Percentiles rank a stretch among this genome's conserved stretches.
Conservation (phyloP, 495 filamentous ascomycete species). For the Aspergillus heteromorphus region DNA sequence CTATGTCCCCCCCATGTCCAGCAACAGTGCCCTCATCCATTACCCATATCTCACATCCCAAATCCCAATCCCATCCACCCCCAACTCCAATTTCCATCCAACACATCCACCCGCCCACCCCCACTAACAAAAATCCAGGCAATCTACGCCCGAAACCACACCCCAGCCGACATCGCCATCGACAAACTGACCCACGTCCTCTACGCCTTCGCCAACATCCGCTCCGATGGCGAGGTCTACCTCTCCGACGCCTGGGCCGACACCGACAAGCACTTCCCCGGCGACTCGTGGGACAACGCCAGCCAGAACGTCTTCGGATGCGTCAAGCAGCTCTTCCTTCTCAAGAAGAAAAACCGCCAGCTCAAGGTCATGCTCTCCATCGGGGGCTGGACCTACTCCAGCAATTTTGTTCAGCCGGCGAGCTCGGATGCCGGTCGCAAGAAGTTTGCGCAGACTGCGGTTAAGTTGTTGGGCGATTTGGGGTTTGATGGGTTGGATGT, state of each 20-base stretch:
- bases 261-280: constrained; percentile 70
- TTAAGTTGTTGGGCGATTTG: constrained; percentile 61
- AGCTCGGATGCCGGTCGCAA: constrained; percentile 51
- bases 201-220: constrained; percentile 74
- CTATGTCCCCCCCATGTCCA: no score
- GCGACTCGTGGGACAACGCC: constrained; percentile 65
- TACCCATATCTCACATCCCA: no score
- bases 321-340: constrained; percentile 77
- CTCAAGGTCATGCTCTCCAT: constrained; percentile 63
- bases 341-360: constrained; percentile 73
- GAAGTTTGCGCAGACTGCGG: constrained; percentile 63
- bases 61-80: no score
- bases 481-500: constrained; percentile 59
- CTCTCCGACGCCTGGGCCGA: constrained; percentile 80
- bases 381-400: constrained; percentile 76
- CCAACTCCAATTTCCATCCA: background rate
- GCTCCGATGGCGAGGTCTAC: constrained; percentile 60
- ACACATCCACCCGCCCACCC: background rate
- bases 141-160: constrained; percentile 50
- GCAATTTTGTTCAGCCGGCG: constrained; percentile 63
- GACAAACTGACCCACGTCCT: constrained; percentile 80
- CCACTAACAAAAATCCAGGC: constrained; percentile 1
- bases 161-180: constrained; percentile 68
- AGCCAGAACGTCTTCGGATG: constrained; percentile 79
- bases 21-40: no score